These are phyloP conservation scores for Fusarium luffae DNA, from an alignment of 2,329 filamentous ascomycete species.

Conservation along the genomic window DNA sequence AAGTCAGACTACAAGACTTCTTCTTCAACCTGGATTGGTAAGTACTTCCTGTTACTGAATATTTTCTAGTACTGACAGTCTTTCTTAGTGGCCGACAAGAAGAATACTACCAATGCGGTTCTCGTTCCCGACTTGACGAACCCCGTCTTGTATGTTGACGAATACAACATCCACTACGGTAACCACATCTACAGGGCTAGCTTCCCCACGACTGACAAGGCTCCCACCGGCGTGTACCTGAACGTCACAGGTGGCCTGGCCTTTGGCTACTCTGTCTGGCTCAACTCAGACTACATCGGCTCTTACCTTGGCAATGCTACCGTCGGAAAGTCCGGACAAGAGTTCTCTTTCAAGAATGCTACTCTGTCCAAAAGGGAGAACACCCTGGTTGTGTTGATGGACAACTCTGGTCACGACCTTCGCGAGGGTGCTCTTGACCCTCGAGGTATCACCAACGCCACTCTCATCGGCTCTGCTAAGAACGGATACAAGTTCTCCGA, in stretches of 20 bases:
- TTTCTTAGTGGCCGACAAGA: constrained; percentile 57
- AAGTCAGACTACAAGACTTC: constrained; percentile 56
- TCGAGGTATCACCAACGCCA: constrained; percentile 64
- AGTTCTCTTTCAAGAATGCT: constrained; percentile 63
- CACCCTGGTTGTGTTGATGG: constrained; percentile 66
- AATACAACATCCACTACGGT: constrained; percentile 66
- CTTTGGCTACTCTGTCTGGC: constrained; percentile 67
- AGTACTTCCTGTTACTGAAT: fast-evolving
- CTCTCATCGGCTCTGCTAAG: constrained; percentile 54
- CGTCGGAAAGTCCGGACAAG: constrained; percentile 49
- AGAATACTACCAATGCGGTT: constrained; percentile 59
- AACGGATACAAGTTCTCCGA: constrained; percentile 56
- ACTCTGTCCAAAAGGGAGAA: constrained; percentile 57
- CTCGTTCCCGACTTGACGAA: constrained; percentile 59
- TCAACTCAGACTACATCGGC: constrained; percentile 67
- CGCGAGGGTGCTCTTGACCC: constrained; percentile 59
- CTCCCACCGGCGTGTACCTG: constrained; percentile 59
- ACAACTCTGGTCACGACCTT: constrained; percentile 70
- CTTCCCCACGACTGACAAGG: constrained; percentile 54
- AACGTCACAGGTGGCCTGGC: constrained; percentile 65
- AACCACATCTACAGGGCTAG: constrained; percentile 66
- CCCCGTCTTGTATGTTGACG: constrained; percentile 66
- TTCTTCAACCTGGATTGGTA: constrained; percentile 57
- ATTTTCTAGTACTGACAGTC: background rate
- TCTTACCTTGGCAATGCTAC: constrained; percentile 64